Base-by-base conservation (phyloP, 2,329 filamentous ascomycete species). In the Conoideocrella luteorostrata region DNA sequence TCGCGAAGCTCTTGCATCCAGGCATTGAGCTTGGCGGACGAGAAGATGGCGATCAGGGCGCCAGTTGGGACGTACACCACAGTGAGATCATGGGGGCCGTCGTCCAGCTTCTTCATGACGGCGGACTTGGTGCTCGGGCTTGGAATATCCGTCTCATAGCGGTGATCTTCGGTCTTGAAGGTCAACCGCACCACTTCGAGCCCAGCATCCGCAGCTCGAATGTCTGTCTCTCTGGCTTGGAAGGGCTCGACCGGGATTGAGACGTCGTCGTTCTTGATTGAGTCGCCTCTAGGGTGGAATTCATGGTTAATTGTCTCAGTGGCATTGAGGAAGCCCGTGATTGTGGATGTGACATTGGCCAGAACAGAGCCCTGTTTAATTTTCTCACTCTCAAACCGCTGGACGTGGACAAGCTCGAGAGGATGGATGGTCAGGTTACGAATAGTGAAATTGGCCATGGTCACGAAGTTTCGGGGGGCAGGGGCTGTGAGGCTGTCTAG, bases 1-100 rank as follows among this genome's bases (percentile, higher is more conserved):
- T 90, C 78, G 47, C 75, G 71, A 33, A 97, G 73, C 48, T 82
- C 74, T 45, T 72, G 66, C 90, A 97, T 97, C 93, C 93, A 95
- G 42, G 72, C 67, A 49, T 80, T 61, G 39, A 90, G 75, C 43
- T 80, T 74, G 13, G 82, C 75, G 5, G 82, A 88, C 49, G 82
- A 87, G 65, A 84, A 82, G 48, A 97, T 70, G 32, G 78, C 66
- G 9, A 84, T 65, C 56, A 76, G 70, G 22, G 75, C 72, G 41
- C 72, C 69, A 6, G 69, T 56, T 5, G 72, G 72, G 9, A 84
- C 65, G 67, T 82, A 88, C 45, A 90, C 71, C 26, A 75, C 80
- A 0, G 84, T 87, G 51, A 86, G 76, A 60, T 78, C 58, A 63
- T 76, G 59, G 63, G 71, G 55, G 61, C 68, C 60, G 56, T 68